Conservation (phyloP, 2,329 filamentous ascomycete species). For the Colletotrichum lupini region DNA sequence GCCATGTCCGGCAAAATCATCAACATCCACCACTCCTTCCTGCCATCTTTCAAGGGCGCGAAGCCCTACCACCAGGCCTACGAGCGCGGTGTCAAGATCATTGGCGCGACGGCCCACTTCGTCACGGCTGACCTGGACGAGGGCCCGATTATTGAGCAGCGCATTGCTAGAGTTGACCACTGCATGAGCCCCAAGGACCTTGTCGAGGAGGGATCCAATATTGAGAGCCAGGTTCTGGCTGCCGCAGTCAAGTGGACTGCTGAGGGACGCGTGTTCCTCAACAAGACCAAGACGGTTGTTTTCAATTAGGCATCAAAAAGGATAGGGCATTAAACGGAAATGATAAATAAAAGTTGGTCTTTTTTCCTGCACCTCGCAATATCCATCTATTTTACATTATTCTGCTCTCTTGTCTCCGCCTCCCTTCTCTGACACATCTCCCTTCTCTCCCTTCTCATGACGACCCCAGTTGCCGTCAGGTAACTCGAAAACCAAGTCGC, state of each 20-base stretch:
- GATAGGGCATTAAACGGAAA: neutral
- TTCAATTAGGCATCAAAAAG: constrained; percentile 60
- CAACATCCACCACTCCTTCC: constrained; percentile 91
- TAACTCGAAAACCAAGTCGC: neutral
- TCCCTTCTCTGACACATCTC: neutral
- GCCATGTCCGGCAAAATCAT: constrained; percentile 89
- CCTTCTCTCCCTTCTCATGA: neutral
- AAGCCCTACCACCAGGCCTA: constrained; percentile 91
- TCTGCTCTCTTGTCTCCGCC: neutral
- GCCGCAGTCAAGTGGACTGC: constrained; percentile 87
- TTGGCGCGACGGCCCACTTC: constrained; percentile 87
- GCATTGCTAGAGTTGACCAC: constrained; percentile 81
- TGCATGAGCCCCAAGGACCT: constrained; percentile 79
- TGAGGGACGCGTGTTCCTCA: constrained; percentile 81
- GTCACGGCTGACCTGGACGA: constrained; percentile 88
- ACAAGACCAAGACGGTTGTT: constrained; percentile 83
- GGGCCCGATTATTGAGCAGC: constrained; percentile 89
- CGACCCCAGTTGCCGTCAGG: neutral
- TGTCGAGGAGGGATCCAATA: constrained; percentile 83
- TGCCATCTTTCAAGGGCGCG: constrained; percentile 88
- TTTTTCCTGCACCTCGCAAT: neutral
- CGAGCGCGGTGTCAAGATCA: constrained; percentile 88
- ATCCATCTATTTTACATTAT: neutral
- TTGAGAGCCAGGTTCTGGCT: constrained; percentile 85
- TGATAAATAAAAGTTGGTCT: constrained; percentile 17